Conservation (phyloP, 140 eudicot genomes). For the Anethum foeniculum region DNA sequence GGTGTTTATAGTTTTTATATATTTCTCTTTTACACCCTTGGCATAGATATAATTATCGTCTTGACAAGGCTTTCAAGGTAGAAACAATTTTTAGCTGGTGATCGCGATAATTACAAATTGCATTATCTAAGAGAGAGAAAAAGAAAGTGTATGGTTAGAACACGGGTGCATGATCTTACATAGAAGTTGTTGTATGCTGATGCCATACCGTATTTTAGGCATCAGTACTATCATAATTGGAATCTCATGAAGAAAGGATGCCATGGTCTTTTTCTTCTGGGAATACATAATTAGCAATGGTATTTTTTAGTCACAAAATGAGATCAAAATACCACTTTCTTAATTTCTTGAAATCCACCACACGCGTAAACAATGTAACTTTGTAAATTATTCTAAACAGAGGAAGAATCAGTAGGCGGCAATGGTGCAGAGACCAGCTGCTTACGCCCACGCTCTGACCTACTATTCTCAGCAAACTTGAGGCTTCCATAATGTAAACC, state of each 20-base stretch:
- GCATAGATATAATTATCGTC: not conserved
- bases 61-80: too few relatives aligned
- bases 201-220: not conserved
- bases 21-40: not conserved
- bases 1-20: not conserved
- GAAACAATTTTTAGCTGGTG: not conserved
- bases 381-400: not conserved
- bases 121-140: not conserved
- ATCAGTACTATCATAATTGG: not conserved
- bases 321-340: not conserved
- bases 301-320: not conserved
- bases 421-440: not conserved
- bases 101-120: not conserved
- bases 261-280: not conserved
- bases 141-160: not conserved
- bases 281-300: not conserved
- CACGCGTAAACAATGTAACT: not conserved
- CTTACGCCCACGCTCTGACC: constrained; percentile 25
- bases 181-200: not conserved
- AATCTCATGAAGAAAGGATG: not conserved
- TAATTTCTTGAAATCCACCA: not conserved
- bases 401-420: constrained; percentile 1
- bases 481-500: constrained; percentile 31
- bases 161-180: not conserved
- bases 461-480: constrained; percentile 31